Base-by-base conservation (phyloP, 2,329 filamentous ascomycete genomes). In the Stemphylium vesicarium region DNA sequence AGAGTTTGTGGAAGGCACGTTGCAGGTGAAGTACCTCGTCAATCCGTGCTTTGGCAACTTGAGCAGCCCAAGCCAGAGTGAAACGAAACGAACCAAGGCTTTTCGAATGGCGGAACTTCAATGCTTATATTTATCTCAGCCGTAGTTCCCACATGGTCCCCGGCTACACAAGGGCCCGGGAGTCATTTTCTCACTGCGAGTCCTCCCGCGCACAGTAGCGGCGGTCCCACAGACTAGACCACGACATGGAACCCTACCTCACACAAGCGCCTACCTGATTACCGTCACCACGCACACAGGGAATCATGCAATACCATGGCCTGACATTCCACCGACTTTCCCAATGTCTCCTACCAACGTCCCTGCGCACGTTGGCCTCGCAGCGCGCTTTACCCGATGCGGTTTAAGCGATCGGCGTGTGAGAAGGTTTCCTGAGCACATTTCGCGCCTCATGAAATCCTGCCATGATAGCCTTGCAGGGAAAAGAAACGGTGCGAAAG, bases 351-450 rank as follows among this genome's bases (percentile, higher is more conserved):
- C 8, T n/a, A 8, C 2, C 15, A 31, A 41, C 32, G 15, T 35
- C 32, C 29, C 38, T 1, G 18, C 42, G 32, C 36, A 42, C 18
- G 36, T 31, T 9, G 31, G 36, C 11, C 40, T 33, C 9, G 48
- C 52, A 54, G 40, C 10, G 8, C 48, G 48, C 62, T 50, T 59
- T 57, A 16, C 63, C 35, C 26, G 26, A 56, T 46, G 15, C 29
- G 51, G 64, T 56, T 49, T 51, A 62, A 39, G 26, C 24, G 50
- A 26, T 32, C 9, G 45, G 51, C 53, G 32, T 44, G 51, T 49
- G 51, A 57, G 50, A 60, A 63, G 62, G 47, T 60, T 52, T 41
- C 61, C 63, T 68, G 63, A 63, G 65, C 63, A 53, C 44, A 42
- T 62, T 66, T 44, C 22, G 57, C 48, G 60, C 56, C 54, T 53